Base-by-base conservation (phyloP, 2,329 filamentous ascomycete species). In the Colletotrichum ledebouriae region DNA sequence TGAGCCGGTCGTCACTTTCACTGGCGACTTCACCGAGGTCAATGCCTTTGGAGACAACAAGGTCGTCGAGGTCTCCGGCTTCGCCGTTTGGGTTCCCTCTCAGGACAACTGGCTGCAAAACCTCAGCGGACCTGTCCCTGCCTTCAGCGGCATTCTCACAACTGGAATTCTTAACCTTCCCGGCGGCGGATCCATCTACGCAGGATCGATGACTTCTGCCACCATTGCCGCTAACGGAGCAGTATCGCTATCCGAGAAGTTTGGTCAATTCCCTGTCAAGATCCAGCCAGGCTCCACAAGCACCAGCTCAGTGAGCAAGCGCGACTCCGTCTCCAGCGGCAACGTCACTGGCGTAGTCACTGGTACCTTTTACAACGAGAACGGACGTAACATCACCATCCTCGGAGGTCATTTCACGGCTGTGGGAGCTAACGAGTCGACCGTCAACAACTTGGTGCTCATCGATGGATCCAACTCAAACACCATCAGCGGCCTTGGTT, bases 41-140 rank as follows among this genome's bases (percentile, higher is more conserved):
- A 86, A 90, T 33, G 87, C 86, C 0, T 95, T 94, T 73, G 88
- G 83, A 41, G 83, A 84, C 71, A 90, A 90, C 72, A 78, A 84
- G 6, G 86, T 89, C 10, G 84, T 90, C 33, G 74, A 86, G 9
- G 92, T 90, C 0, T 80, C 88, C 58, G 94, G 94, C 2, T 94
- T 99, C 74, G 95, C 94, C 13, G 85, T 98, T 42, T 99, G 96
- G 96, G 91, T 98, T 7, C 93, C 93, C 3, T 97, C 94, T 3
- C 85, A 87, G 70, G 86, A 85, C 66, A 96, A 96, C 76, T 99
- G 96, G 96, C 84, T 99, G 15, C 89, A 94, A 75, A 96, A 97
- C 72, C 81, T 98, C 17, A 79, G 89, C 41, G 82, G 88, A 6
- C 81, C 87, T 7, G 85, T 89, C 37, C 89, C 92, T 62, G 84